Conservation (phyloP, 1,284 basidiomycete species). For the Heterobasidion parviporum region DNA sequence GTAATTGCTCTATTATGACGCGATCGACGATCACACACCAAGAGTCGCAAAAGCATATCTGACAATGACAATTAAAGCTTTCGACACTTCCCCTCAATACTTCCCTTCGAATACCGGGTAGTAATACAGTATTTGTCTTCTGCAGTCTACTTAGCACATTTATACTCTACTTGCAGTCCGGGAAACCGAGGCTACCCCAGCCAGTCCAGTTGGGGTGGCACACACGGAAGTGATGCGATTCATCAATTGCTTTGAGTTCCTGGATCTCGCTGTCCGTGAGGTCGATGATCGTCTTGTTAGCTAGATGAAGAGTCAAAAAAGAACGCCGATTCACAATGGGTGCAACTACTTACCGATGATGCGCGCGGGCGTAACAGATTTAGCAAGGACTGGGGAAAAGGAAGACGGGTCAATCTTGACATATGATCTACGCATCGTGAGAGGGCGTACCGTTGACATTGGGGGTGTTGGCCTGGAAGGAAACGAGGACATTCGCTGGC, state of each 20-base stretch:
- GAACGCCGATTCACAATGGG: background rate
- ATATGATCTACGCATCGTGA: background rate
- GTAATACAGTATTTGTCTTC: too few species aligned
- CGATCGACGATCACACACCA: too few species aligned
- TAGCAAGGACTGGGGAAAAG: slow-evolving; percentile 42
- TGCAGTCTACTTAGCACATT: too few species aligned
- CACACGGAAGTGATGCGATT: slow-evolving; percentile 49
- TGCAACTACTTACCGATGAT: slow-evolving; percentile 34
- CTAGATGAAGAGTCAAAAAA: slow-evolving; percentile 16
- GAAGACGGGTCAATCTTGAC: slow-evolving; percentile 2
- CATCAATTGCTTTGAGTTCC: slow-evolving; percentile 48
- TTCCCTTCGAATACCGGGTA: too few species aligned
- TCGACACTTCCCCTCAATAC: too few species aligned
- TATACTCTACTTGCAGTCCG: slow-evolving; percentile 29
- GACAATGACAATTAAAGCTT: too few species aligned
- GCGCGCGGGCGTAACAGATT: slow-evolving; percentile 54
- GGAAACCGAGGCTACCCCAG: slow-evolving; percentile 55
- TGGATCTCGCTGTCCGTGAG: slow-evolving; percentile 47
- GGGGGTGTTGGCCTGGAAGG: slow-evolving; percentile 56
- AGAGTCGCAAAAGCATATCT: too few species aligned
- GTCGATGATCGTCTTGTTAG: slow-evolving; percentile 48
- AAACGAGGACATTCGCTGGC: slow-evolving; percentile 54
- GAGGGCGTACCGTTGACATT: slow-evolving; percentile 37
- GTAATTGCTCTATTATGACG: too few species aligned
- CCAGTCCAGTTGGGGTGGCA: slow-evolving; percentile 59